Evolutionary conservation across 2,329 filamentous ascomycete genomes (phyloP), one percentile per base, ranked within the genome.

Genomic region (Chrysoporthe deuterocubensis): DNA sequence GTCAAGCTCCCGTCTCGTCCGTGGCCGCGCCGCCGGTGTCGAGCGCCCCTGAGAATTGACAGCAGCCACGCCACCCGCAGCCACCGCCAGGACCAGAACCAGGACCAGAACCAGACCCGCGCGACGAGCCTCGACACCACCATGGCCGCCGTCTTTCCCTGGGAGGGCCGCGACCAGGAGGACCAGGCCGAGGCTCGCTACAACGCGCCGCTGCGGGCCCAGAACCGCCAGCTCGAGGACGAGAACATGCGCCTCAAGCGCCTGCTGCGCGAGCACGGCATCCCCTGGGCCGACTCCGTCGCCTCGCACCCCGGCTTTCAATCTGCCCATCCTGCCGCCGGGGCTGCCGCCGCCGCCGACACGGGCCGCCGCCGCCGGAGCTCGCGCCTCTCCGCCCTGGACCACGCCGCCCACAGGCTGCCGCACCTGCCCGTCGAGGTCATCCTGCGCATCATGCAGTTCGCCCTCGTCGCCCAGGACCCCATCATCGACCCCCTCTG

Each of bases 401-500:
- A n/a, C 50, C 54, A 65, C 18, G 50, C 59, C 18, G 21, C 63
- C 58, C 58, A 64, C 54, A 66, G 66, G 13, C 74, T 81, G 50
- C 84, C 83, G 0, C 77, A 80, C 52, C 77, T 87, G 13, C 85
- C 86, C 0, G 81, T 80, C 40, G 86, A 88, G 74, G 79, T 88
- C 57, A 78, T 85, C 63, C 74, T 88, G 37, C 80, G 80, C 44
- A 83, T 88, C 62, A 78, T 88, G 59, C 80, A 81, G 54, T 85
- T 83, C 71, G 81, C 85, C 40, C 68, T 88, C 74, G 83, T 81
- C 37, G 84, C 83, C 71, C 73, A 78, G 0, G 68, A 78, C 43
- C 82, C 86, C 43, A 85, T 88, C 70, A 78, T 87, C 61, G 85
- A 88, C 67, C 86, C 86, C 2, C 77, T 88, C 56, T 84, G 79